Evolutionary conservation across 306 rosid genomes (phyloP), one percentile per base, ranked within the genome.

Genomic region (Delonix regia): DNA sequence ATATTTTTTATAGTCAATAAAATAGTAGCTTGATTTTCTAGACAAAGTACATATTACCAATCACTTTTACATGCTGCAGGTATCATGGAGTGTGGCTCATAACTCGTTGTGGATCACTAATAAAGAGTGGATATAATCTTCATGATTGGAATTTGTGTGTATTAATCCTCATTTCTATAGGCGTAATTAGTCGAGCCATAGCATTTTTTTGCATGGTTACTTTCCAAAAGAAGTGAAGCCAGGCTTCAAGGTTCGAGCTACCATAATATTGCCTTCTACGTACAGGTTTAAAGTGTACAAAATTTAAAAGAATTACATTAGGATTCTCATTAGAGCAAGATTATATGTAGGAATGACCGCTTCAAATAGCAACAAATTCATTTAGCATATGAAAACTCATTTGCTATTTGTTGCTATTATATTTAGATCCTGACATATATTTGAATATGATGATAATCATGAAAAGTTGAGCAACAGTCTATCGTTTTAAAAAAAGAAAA

Each of bases 81-180:
- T 91, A 95, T 59, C 85, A 88, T 42, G 99, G 99, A 70, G 98
- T 92, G 57, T 92, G 99, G 99, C 97, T 91, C 69, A 87, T 95
- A 83, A 89, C 91, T 63, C 88, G 98, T 0, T 92, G 98, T 18
- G 99, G 95, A 39, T 71, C 84, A 19, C 89, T 95, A 44, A 30
- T 77, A 57, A 76, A 71, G 82, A 82, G 81, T 19, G 94, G 96
- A 30, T 95, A 91, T 74, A 78, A 86, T 79, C 84, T 95, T 83
- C 94, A 91, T 78, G 86, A 93, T 77, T 91, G 98, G 99, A 81
- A 73, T 69, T 87, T 87, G 25, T 91, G 98, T 64, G 62, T 93
- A 76, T 55, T 75, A 41, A 80, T 92, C 71, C 90, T 95, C 77
- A 16, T 90, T 59, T 73, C 84, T 66, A 78, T 84, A n/a, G 99